Evolutionary conservation across 768 basidiomycete species (phyloP).

Genomic region (Tricholoma bakamatsutake): DNA sequence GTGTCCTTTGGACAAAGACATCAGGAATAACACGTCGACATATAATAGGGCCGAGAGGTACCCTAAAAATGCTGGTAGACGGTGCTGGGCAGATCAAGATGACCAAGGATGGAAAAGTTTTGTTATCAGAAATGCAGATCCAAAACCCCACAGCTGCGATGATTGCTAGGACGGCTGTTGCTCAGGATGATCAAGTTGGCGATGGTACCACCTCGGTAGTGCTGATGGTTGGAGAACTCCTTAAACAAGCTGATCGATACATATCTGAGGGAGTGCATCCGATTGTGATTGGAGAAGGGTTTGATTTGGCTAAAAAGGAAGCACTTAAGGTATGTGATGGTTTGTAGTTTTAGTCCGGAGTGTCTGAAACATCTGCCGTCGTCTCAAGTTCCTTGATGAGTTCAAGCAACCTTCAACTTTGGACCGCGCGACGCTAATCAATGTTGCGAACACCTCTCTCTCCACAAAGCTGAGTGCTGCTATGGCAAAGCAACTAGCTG

Average conservation of each 20-base stretch:
- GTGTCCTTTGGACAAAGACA: not conserved
- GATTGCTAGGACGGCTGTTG: conserved; percentile 97
- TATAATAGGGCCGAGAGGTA: conserved; percentile 82
- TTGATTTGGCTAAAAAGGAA: conserved; percentile 97
- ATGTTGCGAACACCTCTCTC: conserved; percentile 92
- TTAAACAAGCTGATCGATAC: conserved; percentile 97
- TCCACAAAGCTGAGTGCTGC: conserved; percentile 83
- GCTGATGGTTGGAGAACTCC: conserved; percentile 87
- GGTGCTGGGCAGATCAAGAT: conserved; percentile 98
- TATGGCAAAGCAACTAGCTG: conserved; percentile 83
- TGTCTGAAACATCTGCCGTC: conserved; percentile 3
- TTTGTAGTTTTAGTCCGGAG: not conserved
- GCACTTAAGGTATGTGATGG: conserved; percentile 61
- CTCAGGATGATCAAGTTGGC: conserved; percentile 98
- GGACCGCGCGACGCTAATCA: conserved; percentile 87
- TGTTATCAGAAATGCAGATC: conserved; percentile 99
- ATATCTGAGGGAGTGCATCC: conserved; percentile 98
- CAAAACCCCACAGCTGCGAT: conserved; percentile 98
- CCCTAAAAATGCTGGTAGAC: conserved; percentile 99
- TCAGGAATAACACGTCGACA: conserved; percentile 5
- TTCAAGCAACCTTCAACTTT: conserved; percentile 77
- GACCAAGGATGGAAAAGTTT: conserved; percentile 99
- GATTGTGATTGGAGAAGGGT: conserved; percentile 90
- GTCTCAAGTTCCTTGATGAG: conserved; percentile 79
- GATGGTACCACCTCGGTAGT: conserved; percentile 99